Evolutionary conservation across 2,329 filamentous ascomycete genomes (phyloP).

Genomic region (Knoxdaviesia proteae): DNA sequence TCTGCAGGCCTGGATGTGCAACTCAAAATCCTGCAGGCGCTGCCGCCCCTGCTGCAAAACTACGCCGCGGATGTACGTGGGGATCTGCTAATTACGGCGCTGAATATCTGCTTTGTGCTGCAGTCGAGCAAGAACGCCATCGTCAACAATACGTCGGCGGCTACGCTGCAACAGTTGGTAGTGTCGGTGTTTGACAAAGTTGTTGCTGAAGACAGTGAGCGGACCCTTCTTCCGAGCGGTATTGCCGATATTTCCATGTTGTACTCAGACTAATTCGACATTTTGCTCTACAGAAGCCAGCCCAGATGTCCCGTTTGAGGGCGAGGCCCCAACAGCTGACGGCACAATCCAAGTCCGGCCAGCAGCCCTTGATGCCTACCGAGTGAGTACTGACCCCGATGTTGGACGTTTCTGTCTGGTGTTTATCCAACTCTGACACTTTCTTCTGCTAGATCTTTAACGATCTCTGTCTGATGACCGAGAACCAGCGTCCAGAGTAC

Average conservation of each 20-base stretch:
- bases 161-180: conserved; percentile 87
- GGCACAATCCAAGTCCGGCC: conserved; percentile 45
- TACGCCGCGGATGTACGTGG: conserved; percentile 67
- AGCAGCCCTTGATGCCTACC: conserved; percentile 70
- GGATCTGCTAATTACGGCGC: conserved; percentile 56
- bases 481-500: conserved; percentile 66
- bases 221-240: background rate
- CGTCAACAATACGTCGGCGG: conserved; percentile 86
- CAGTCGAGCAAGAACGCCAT: conserved; percentile 84
- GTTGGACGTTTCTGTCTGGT: background rate
- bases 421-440: background rate
- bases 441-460: conserved; percentile 44
- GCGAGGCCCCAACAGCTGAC: conserved; percentile 46
- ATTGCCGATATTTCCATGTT: background rate
- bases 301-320: conserved; percentile 34
- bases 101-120: conserved; percentile 82
- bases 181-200: conserved; percentile 90
- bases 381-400: conserved; percentile 21
- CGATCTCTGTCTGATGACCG: conserved; percentile 72
- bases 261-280: background rate
- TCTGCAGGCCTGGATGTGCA: conserved; percentile 73
- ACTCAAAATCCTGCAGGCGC: conserved; percentile 80
- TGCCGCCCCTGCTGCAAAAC: conserved; percentile 78
- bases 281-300: conserved; percentile 13
- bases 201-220: conserved; percentile 55